A percentile compares a stretch with the other conserved stretches of the same genome.
Evolutionary conservation across 2,329 filamentous ascomycete species (phyloP).

Genomic region (Penicillium nordicum): DNA sequence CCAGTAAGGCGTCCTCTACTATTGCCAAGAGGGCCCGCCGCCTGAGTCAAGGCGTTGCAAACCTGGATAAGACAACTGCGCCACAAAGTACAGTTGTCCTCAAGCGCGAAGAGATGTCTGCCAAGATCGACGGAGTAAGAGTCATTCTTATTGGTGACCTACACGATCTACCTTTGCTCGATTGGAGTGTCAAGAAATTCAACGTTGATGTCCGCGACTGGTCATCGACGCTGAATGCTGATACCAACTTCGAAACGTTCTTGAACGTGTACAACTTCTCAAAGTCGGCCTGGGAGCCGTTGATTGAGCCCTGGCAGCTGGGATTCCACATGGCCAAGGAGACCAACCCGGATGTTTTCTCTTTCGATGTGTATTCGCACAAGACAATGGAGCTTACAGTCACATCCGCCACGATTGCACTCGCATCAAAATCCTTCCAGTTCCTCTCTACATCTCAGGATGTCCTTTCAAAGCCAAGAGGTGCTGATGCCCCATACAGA

Average conservation of each 20-base stretch:
- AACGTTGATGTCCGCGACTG: conserved; percentile 82
- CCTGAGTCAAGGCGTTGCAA: conserved; percentile 43
- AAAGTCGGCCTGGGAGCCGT: conserved; percentile 95
- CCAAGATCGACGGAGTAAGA: conserved; percentile 80
- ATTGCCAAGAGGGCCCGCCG: conserved; percentile 44
- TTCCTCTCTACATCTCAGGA: conserved; percentile 88
- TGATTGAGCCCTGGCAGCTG: conserved; percentile 95
- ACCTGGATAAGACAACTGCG: conserved; percentile 36
- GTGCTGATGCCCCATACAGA: conserved; percentile 85
- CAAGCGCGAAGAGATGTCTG: conserved; percentile 76
- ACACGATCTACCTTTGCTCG: conserved; percentile 91
- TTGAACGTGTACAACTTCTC: conserved; percentile 98
- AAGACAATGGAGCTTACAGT: conserved; percentile 89
- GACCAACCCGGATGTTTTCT: conserved; percentile 68
- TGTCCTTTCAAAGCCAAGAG: conserved; percentile 86
- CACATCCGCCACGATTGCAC: conserved; percentile 87
- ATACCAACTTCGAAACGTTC: conserved; percentile 88
- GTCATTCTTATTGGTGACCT: conserved; percentile 92
- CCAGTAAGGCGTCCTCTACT: conserved; percentile 41
- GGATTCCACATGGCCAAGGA: conserved; percentile 84
- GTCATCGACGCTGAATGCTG: conserved; percentile 81
- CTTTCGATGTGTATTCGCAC: conserved; percentile 80
- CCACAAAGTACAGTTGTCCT: conserved; percentile 52
- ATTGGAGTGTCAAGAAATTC: conserved; percentile 90
- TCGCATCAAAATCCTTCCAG: conserved; percentile 87